These are phyloP conservation scores for Citrus mangshanensis DNA, from an alignment of 345 rosid species.

Conservation along the genomic window DNA sequence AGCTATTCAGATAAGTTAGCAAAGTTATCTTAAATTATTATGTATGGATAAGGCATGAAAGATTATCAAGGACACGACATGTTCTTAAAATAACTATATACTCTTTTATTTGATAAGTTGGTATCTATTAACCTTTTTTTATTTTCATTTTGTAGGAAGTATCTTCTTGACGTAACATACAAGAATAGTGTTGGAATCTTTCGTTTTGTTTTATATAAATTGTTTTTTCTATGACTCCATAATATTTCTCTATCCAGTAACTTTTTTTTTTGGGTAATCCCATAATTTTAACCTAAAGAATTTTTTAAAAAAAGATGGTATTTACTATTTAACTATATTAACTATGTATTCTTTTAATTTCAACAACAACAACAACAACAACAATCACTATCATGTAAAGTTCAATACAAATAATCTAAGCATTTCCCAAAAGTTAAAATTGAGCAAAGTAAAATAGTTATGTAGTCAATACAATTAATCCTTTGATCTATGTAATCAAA, in stretches of 20 bases:
- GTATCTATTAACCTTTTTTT: too few relatives aligned
- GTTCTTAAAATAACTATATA: neutral
- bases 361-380: too few relatives aligned
- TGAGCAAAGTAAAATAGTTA: neutral
- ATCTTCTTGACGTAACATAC: neutral
- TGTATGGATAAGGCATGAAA: neutral
- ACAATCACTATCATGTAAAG: neutral
- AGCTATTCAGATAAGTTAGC: neutral
- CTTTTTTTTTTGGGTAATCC: neutral
- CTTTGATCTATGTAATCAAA: neutral
- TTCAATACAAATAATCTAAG: neutral
- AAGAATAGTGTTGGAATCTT: neutral
- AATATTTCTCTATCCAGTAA: neutral
- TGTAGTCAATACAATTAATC: neutral
- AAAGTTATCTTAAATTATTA: too few relatives aligned
- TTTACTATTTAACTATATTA: too few relatives aligned
- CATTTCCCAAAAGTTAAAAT: neutral
- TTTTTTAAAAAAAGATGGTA: neutral
- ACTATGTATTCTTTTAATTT: neutral
- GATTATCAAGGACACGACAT: neutral
- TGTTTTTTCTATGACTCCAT: neutral
- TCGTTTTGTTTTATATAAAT: neutral
- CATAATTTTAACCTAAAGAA: neutral
- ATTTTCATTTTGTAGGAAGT: neutral
- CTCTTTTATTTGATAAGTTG: neutral